A percentile compares a stretch with the other conserved stretches of the same genome.
Conservation (phyloP, 179 eudicot genomes). For the Carnegiea gigantea region DNA sequence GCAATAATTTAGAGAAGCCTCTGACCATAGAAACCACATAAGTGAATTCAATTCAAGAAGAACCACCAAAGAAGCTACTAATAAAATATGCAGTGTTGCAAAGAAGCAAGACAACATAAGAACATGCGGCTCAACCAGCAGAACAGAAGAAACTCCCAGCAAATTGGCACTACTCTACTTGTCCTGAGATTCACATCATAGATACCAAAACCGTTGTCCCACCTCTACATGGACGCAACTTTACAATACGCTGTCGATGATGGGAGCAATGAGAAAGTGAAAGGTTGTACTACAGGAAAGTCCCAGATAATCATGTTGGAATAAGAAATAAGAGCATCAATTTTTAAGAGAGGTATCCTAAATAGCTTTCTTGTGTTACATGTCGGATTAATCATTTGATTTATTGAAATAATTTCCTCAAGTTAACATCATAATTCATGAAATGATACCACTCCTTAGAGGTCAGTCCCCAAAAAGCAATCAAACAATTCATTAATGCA, state of each 20-base stretch:
- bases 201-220: not conserved
- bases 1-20: not conserved
- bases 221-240: not conserved
- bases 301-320: no score
- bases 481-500: not conserved
- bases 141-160: not conserved
- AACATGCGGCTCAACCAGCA: not conserved
- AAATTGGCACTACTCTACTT: not conserved
- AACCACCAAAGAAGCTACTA: not conserved
- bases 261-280: not conserved
- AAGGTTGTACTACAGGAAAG: not conserved
- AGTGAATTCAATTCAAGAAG: conserved; percentile 1
- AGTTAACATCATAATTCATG: not conserved
- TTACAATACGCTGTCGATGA: not conserved
- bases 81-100: not conserved
- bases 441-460: not conserved
- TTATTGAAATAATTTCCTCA: not conserved
- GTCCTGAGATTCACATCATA: not conserved
- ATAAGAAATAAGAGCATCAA: not conserved
- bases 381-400: conserved; percentile 2
- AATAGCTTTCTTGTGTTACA: not conserved
- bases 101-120: conserved; percentile 6
- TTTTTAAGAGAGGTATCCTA: not conserved
- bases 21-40: not conserved
- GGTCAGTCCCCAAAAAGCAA: not conserved